Conservation (phyloP, 345 rosid species). For the Acer campestre region DNA sequence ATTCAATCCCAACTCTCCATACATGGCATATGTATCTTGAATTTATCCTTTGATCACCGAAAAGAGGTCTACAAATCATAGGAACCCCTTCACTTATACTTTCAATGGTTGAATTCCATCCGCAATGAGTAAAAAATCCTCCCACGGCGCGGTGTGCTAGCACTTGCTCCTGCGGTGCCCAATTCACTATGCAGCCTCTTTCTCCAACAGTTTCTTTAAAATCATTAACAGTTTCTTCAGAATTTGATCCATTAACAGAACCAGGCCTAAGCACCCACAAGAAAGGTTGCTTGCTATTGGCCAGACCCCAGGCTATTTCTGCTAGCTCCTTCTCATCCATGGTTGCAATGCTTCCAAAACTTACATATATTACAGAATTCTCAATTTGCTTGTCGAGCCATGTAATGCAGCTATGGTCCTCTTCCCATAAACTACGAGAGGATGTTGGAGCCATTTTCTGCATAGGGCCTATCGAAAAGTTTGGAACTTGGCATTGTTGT, state of each 20-base stretch:
- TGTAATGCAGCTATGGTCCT: slow-evolving; percentile 33
- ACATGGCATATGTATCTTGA: slow-evolving; percentile 37
- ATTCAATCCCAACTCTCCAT: slow-evolving; percentile 23
- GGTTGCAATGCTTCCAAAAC: slow-evolving; percentile 36
- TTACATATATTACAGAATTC: slow-evolving; percentile 36
- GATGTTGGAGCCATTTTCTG: slow-evolving; percentile 15
- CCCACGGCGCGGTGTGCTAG: slow-evolving; percentile 18
- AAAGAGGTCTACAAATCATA: slow-evolving; percentile 32
- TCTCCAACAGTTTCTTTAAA: slow-evolving; percentile 7
- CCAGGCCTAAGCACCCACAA: slow-evolving; percentile 41
- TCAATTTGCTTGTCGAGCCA: slow-evolving; percentile 41
- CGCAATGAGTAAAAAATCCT: slow-evolving; percentile 47
- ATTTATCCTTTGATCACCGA: no score
- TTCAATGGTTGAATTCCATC: slow-evolving; percentile 55
- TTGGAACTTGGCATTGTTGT: slow-evolving; percentile 12
- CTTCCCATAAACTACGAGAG: slow-evolving; percentile 20
- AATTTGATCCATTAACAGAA: slow-evolving; percentile 15
- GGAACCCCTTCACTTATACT: slow-evolving; percentile 46
- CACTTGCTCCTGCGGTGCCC: slow-evolving; percentile 7
- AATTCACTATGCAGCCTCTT: not conserved
- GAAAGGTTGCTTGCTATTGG: slow-evolving; percentile 36
- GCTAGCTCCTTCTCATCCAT: slow-evolving; percentile 17
- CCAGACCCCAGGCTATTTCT: slow-evolving; percentile 43
- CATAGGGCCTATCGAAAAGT: slow-evolving; percentile 34
- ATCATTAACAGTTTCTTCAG: not conserved